These are phyloP conservation scores for Fusarium redolens DNA, from an alignment of 2,329 filamentous ascomycete species.

Conservation along the genomic window DNA sequence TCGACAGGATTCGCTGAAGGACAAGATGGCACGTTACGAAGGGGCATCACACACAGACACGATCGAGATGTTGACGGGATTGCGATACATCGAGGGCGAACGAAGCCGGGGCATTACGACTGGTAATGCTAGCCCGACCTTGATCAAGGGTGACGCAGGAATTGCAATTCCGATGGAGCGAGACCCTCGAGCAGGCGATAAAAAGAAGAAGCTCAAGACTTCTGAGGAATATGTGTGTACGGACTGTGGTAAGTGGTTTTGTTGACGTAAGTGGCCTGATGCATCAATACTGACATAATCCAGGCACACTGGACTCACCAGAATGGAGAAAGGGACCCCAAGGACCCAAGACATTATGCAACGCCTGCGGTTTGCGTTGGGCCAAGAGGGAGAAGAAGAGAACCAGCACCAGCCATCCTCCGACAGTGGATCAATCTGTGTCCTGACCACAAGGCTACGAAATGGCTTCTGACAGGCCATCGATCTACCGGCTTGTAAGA, in stretches of 20 bases:
- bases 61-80: constrained; percentile 92
- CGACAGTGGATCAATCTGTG: constrained; percentile 41
- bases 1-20: constrained; percentile 79
- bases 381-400: constrained; percentile 85
- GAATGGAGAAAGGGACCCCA: constrained; percentile 96
- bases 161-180: constrained; percentile 86
- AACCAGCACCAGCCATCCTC: constrained; percentile 39
- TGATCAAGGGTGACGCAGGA: constrained; percentile 87
- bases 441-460: constrained; percentile 3
- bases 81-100: constrained; percentile 90
- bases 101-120: constrained; percentile 89
- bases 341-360: constrained; percentile 94
- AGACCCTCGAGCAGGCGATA: constrained; percentile 76
- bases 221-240: constrained; percentile 93
- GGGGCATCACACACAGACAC: constrained; percentile 81
- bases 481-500: constrained; percentile 6
- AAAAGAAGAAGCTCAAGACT: constrained; percentile 89
- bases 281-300: constrained; percentile 18
- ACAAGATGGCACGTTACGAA: constrained; percentile 88
- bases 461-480: background rate
- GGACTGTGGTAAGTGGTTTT: constrained; percentile 76
- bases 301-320: constrained; percentile 86
- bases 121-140: constrained; percentile 80
- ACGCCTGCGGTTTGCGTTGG: constrained; percentile 86
- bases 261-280: background rate